Base-by-base conservation (phyloP, 805 yeast species). In the Ogataea polymorpha region DNA sequence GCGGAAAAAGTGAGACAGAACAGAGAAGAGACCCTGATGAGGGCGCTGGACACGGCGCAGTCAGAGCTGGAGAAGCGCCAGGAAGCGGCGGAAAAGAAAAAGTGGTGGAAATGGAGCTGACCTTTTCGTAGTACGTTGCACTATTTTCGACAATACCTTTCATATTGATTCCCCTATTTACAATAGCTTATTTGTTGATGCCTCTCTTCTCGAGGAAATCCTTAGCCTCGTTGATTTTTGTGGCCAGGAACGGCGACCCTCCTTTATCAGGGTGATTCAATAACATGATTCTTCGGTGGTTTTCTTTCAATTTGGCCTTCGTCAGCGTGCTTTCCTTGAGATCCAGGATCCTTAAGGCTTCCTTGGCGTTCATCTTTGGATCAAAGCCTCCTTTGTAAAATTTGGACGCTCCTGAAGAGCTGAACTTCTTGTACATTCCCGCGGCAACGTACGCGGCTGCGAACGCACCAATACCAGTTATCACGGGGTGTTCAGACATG, bases 181-280 rank as follows among this genome's bases (percentile, higher is more conserved):
- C 39, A 35, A 12, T 29, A 17, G 14, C 24, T 41, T 45, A 63
- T 58, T 62, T 63, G 39, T 52, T 53, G 26, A 75, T 73, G 27
- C 80, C 81, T 58, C 81, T 75, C 61, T 82, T 81, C 44, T 79
- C 82, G 59, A 86, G 67, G 54, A 84, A 76, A 54, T 87, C 95
- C 57, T 83, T 82, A 20, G 97, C 96, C 66, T 90, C 96, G 61
- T 90, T 90, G 46, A 90, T 83, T 69, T 90, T 90, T 44, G 90
- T 81, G 34, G 97, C 96, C 62, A 90, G 62, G 55, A 76, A 88
- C 20, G 95, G 86, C 9, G 95, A 83, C 2, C 97, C 97, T 24
- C 96, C 96, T 59, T 81, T 85, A 68, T 90, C 97, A 9, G 97
- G 97, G 59, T 90, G 97, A 62, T 90, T 90, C 36, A 84, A 76